phyloP scores from a whole-genome alignment of 1,139 yeast species.

The Suhomyces ambrosiae region DNA sequence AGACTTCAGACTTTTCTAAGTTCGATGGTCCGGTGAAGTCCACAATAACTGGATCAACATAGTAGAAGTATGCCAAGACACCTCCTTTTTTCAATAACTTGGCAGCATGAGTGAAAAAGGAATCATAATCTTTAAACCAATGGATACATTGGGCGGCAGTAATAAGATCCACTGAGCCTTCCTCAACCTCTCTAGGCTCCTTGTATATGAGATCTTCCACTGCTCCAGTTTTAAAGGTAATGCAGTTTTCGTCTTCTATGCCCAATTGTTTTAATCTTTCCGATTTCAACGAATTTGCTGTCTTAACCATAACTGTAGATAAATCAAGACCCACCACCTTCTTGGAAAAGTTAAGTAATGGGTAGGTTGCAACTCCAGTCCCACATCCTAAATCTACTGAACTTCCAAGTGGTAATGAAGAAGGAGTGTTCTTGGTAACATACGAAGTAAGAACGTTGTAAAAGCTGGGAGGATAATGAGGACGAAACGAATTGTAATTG shows the following conservation, averaged over 20 bases:
- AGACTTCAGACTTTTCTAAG: conserved; percentile 20
- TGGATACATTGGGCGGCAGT: conserved; percentile 52
- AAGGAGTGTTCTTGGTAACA: conserved; percentile 18
- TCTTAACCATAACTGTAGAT: conserved; percentile 37
- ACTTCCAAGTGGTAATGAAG: conserved; percentile 21
- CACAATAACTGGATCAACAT: conserved; percentile 43
- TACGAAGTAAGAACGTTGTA: conserved; percentile 27
- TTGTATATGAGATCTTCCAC: conserved; percentile 35
- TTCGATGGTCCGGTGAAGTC: conserved; percentile 27
- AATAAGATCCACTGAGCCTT: conserved; percentile 35
- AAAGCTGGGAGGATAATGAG: conserved; percentile 28
- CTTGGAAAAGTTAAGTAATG: conserved; percentile 33
- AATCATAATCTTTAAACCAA: conserved; percentile 44
- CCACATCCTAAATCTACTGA: conserved; percentile 46
- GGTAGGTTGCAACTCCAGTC: conserved; percentile 44
- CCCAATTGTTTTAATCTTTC: conserved; percentile 30
- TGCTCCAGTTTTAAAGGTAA: conserved; percentile 37
- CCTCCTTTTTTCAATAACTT: conserved; percentile 40
- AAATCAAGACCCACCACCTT: conserved; percentile 39
- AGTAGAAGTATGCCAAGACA: conserved; percentile 46
- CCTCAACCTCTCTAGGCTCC: conserved; percentile 18
- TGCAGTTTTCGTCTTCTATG: conserved; percentile 26
- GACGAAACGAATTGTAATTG: conserved; percentile 55
- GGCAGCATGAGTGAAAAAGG: conserved; percentile 33
- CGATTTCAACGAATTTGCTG: conserved; percentile 32